Evolutionary conservation across 2,329 filamentous ascomycete genomes (phyloP), one percentile per base, ranked within the genome.

Genomic region (Xylariaceae sp.): DNA sequence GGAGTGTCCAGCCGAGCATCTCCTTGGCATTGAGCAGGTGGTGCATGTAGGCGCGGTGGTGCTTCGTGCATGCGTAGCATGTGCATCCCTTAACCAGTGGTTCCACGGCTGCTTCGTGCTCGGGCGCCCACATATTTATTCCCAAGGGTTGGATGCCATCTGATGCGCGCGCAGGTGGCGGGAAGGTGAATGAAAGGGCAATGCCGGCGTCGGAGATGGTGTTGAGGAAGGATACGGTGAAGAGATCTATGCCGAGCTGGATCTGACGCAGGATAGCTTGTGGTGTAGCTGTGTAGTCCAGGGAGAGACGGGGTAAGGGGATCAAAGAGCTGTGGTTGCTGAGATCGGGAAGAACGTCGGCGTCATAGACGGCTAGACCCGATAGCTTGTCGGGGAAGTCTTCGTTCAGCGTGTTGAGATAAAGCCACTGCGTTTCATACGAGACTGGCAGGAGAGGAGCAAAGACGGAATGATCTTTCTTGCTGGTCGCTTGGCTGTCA

Each of bases 1-100:
- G 80, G 6, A 99, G 80, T 0, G 88, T 89, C 94, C 94, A 99
- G 23, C 88, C 93, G 3, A 97, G 84, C 94, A 99, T 97, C 74
- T 99, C 94, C 70, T 92, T 95, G 0, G 94, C 92, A 51, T 85
- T 81, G 4, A 99, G 83, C 0, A 97, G 81, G 73, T 99, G 94
- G 65, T 92, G 88, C 42, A 99, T 71, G 74, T 90, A 99, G 0
- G 94, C 93, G 53, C 88, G 80, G 74, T 96, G 91, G 73, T 97
- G 93, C 15, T 82, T 83, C 1, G 79, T 84, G 78, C 94, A 99
- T 18, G 91, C 80, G 73, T 96, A 93, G 79, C 94, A 99, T 54
- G 75, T 67, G 73, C 94, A 99, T 13, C 74, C 80, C 4, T 79
- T 68, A 1, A 74, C 71, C 2, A 97, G 76, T 0, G 93, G 87